These are phyloP conservation scores for Auxenochlorella protothecoides DNA, from an alignment of 139 green algal species.

Conservation along the genomic window DNA sequence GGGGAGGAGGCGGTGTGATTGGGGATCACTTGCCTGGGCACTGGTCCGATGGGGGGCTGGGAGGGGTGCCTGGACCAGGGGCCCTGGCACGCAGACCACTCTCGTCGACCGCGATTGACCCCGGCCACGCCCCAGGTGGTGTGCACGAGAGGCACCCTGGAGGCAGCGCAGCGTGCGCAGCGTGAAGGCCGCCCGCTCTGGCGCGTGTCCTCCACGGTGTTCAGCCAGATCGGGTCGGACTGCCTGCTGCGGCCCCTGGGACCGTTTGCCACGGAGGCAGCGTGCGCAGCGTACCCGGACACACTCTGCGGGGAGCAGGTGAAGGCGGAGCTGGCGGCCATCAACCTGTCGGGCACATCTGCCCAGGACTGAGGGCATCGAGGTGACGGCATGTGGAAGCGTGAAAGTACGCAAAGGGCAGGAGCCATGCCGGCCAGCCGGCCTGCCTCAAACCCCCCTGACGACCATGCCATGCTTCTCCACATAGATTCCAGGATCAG, in stretches of 20 bases:
- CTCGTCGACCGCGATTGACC: background rate
- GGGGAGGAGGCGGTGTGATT: background rate
- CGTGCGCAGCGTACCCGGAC: constrained; percentile 35
- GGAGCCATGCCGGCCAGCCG: no score
- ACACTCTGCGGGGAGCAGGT: constrained; percentile 53
- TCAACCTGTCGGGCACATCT: constrained; percentile 50
- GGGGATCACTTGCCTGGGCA: background rate
- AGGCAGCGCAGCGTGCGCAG: constrained; percentile 39
- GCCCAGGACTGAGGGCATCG: no score
- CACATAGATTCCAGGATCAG: no score
- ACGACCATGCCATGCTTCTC: no score
- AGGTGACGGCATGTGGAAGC: no score
- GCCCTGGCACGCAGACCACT: background rate
- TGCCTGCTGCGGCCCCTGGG: constrained; percentile 53
- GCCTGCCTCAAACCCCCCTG: no score
- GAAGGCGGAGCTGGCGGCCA: constrained; percentile 51
- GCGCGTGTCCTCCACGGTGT: constrained; percentile 84
- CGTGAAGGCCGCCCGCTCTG: constrained; percentile 51
- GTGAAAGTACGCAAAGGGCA: no score
- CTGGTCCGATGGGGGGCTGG: background rate
- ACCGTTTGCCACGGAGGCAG: constrained; percentile 29
- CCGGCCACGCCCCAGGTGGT: constrained; percentile 55
- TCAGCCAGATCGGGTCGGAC: constrained; percentile 62
- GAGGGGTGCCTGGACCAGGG: background rate
- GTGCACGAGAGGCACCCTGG: constrained; percentile 49